Percentiles rank a stretch among this genome's conserved stretches.
Evolutionary conservation across 2,329 filamentous ascomycete species (phyloP).

Genomic region (Chrysoporthe puriensis): DNA sequence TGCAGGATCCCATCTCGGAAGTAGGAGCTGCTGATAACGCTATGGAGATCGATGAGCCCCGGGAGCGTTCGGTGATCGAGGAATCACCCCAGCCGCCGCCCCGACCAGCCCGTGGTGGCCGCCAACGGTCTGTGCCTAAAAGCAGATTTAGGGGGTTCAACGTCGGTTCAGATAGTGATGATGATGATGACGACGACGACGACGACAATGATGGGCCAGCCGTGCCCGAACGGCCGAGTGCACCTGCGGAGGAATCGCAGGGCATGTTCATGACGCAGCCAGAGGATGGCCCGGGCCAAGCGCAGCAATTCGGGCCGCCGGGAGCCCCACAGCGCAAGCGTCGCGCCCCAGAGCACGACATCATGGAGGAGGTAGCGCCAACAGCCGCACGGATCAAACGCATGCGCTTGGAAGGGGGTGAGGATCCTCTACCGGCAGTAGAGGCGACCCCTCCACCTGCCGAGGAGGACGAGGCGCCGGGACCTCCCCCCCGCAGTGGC

Average conservation of each 20-base stretch:
- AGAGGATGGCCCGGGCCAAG: slow-evolving; percentile 30
- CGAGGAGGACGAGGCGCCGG: slow-evolving; percentile 28
- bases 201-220: slow-evolving; percentile 41
- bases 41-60: slow-evolving; percentile 36
- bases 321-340: slow-evolving; percentile 49
- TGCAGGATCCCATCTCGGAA: neutral
- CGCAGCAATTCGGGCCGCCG: slow-evolving; percentile 20
- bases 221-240: slow-evolving; percentile 11
- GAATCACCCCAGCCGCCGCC: slow-evolving; percentile 29
- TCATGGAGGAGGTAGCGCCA: slow-evolving; percentile 75
- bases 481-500: slow-evolving; percentile 29
- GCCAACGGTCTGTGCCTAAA: slow-evolving; percentile 46
- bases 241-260: slow-evolving; percentile 37
- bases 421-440: slow-evolving; percentile 47
- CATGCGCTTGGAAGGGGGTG: slow-evolving; percentile 66
- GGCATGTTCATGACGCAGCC: slow-evolving; percentile 63
- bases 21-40: slow-evolving; percentile 22
- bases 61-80: slow-evolving; percentile 13
- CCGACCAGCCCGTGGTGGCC: slow-evolving; percentile 34
- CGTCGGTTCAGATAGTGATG: slow-evolving; percentile 43
- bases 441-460: slow-evolving; percentile 33
- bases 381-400: slow-evolving; percentile 78
- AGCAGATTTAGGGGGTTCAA: slow-evolving; percentile 77
- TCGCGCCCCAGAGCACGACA: slow-evolving; percentile 50
- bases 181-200: slow-evolving; percentile 46